Evolutionary conservation across 306 rosid genomes (phyloP), one percentile per base, ranked within the genome.

Genomic region (Cucumis sativus): DNA sequence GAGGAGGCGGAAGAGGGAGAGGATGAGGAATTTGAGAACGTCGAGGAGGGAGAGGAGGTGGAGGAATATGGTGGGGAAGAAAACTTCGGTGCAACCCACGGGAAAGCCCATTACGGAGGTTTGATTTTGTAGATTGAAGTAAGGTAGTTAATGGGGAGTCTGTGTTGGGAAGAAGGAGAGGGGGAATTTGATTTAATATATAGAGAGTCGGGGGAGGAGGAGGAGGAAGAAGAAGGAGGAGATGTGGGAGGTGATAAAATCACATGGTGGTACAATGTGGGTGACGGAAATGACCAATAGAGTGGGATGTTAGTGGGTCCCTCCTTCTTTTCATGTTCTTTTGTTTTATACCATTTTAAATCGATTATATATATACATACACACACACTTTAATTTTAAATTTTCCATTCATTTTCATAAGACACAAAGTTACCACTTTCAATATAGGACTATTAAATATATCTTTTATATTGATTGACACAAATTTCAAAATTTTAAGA

Each of bases 81-180:
- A 62, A 1, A 91, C 89, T 59, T 91, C 98, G 10, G 89, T 80
- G 86, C 86, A 93, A 1, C 89, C 92, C 8, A 90, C 89, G 15
- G 98, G 98, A 35, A 93, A 93, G 0, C 98, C 97, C 98, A 92
- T 92, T 6, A 16, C 0, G 20, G 20, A 2, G 20, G 57, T 52
- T 43, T 43, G 10, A 3, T 47, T 47, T 47, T 47, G 16, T 13
- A 2, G 54, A 6, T 51, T 51, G 56, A 14, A 51, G 23, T 56
- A 7, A 56, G 4, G 23, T 9, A 13, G 57, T 16, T 52, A 60
- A 60, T 60, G 66, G 66, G 18, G 66, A 4, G 3, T 60, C 35
- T 23, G 65, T 59, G 2, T 52, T 52, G 4, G 57, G 8, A 8
- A 52, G 16, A 20, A 6, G 8, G 1, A 0, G 25, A 23, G 57